These are phyloP conservation scores for Gossypioides kirkii DNA, from an alignment of 345 rosid genomes.

Conservation along the genomic window DNA sequence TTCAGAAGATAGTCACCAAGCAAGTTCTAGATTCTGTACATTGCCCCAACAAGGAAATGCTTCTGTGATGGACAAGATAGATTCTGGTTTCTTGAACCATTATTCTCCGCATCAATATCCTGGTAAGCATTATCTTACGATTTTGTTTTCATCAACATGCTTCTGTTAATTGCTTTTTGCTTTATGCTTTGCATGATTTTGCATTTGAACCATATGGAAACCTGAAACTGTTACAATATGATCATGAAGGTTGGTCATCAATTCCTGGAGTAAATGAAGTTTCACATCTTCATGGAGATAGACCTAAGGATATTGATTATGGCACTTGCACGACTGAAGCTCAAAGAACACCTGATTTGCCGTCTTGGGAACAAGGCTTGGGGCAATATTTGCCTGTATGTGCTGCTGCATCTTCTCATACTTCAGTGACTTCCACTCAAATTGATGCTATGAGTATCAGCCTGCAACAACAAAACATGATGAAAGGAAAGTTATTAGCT, in stretches of 20 bases:
- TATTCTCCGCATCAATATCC: slow-evolving; percentile 23
- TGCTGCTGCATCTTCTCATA: slow-evolving; percentile 34
- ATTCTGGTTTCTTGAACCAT: slow-evolving; percentile 25
- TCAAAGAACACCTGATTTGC: slow-evolving; percentile 45
- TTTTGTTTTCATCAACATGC: neutral
- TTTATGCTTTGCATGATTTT: slow-evolving; percentile 4
- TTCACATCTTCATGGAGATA: slow-evolving; percentile 34
- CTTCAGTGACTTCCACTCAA: slow-evolving; percentile 27
- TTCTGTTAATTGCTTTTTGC: neutral
- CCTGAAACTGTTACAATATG: slow-evolving; percentile 12
- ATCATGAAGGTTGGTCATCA: slow-evolving; percentile 31
- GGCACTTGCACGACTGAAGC: slow-evolving; percentile 26
- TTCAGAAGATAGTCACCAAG: slow-evolving; percentile 66
- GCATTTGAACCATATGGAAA: slow-evolving; percentile 17
- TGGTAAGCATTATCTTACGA: slow-evolving; percentile 23
- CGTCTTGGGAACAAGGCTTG: slow-evolving; percentile 62
- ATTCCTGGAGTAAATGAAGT: slow-evolving; percentile 25
- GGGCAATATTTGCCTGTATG: slow-evolving; percentile 37
- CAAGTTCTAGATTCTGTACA: slow-evolving; percentile 37
- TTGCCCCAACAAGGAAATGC: slow-evolving; percentile 36
- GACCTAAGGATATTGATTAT: slow-evolving; percentile 23
- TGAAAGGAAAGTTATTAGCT: slow-evolving; percentile 30
- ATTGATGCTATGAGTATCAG: slow-evolving; percentile 23
- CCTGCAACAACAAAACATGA: slow-evolving; percentile 24
- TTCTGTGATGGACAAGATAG: slow-evolving; percentile 24